Conservation (phyloP, 345 rosid genomes). For the Bruguiera parviflora region DNA sequence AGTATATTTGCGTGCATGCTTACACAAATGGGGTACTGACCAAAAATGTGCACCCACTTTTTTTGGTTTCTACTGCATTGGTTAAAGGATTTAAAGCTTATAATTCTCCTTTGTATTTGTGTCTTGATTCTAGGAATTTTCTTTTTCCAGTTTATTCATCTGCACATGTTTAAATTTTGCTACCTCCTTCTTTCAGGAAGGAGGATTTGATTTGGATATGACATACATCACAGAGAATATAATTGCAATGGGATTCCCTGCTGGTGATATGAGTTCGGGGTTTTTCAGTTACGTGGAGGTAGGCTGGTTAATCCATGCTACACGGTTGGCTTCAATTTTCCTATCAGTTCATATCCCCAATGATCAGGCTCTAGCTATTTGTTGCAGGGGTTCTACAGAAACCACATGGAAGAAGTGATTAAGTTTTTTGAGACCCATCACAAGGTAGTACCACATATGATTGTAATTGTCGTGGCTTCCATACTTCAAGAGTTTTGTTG, state of each 20-base stretch:
- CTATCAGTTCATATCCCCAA: slow-evolving; percentile 1
- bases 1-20: not conserved
- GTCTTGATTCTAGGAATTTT: not conserved
- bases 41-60: not conserved
- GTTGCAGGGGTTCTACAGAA: slow-evolving; percentile 79
- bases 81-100: not conserved
- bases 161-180: not conserved
- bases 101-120: not conserved
- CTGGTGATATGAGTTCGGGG: slow-evolving; percentile 93
- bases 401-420: slow-evolving; percentile 94
- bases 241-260: slow-evolving; percentile 96
- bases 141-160: not conserved
- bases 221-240: slow-evolving; percentile 82
- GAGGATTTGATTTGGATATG: slow-evolving; percentile 85
- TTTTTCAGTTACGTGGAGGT: slow-evolving; percentile 87
- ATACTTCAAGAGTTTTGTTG: not conserved
- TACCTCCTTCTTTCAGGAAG: slow-evolving; percentile 48
- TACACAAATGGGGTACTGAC: not conserved
- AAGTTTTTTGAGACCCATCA: slow-evolving; percentile 84
- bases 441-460: slow-evolving; percentile 44
- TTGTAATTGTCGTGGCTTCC: not conserved
- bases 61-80: not conserved
- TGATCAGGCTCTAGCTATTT: slow-evolving; percentile 19
- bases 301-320: slow-evolving; percentile 17
- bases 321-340: not conserved